Base-by-base conservation (phyloP, 164 flowering plant species). In the Vitis cinerea region DNA sequence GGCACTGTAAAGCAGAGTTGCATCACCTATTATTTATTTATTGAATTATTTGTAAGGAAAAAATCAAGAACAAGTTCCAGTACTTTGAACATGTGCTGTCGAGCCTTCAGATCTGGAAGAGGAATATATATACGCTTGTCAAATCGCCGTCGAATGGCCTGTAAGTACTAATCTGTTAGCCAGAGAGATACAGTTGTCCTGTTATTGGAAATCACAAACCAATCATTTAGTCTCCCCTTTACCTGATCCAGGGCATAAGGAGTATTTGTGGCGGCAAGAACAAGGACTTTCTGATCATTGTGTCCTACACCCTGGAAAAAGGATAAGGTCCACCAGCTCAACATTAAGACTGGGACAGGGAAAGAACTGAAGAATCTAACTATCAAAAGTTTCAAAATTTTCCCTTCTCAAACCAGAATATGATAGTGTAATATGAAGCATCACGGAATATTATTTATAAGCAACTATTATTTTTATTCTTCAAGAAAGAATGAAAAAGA, bases 221-320 rank as follows among this genome's bases (percentile, higher is more conserved):
- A 31, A 37, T 8, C 27, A 10, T n/a, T 61, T 11, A 53, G 14
- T 37, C n/a, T 50, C 0, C 50, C 13, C 16, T 54, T 70, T 72
- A 96, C 99, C 97, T 96, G 99, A 82, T 96, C 99, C 29, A 96
- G 78, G 66, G 99, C 85, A 85, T 96, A 96, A 44, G 99, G 99
- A 68, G 99, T 96, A 83, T 96, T 96, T 70, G 99, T 96, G 44
- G 99, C 98, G 54, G 99, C 99, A 79, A 96, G 97, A 80, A 93
- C 97, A 72, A 96, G 98, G 72, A 96, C 98, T 79, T 96, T 96
- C 68, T 96, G 85, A 74, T 96, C 99, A 83, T 83, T 88, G 82
- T 83, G 72, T 29, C 99, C 99, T 8, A 96, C 98, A 79, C 99
- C 99, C 99, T 96, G 54, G 4, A 59, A 70, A 29, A 66, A 52